These are phyloP conservation scores for Oenanthe javanica DNA, from an alignment of 140 eudicot genomes.

Conservation along the genomic window DNA sequence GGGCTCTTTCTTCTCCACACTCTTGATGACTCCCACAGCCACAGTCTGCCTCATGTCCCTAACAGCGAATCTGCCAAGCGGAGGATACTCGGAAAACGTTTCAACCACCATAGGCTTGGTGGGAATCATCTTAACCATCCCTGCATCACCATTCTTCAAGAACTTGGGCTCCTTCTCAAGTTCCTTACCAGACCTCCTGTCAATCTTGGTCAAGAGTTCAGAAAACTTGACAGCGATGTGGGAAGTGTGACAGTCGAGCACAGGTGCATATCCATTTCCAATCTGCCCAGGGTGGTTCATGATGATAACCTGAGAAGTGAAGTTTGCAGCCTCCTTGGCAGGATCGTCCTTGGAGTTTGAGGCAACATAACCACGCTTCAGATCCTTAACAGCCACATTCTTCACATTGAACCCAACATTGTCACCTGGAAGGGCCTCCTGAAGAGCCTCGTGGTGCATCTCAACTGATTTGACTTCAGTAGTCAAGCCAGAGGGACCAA, in stretches of 20 bases:
- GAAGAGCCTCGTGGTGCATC: constrained; percentile 18
- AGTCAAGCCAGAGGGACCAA: constrained; percentile 16
- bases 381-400: constrained; percentile 38
- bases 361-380: constrained; percentile 45
- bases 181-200: constrained; percentile 40
- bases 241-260: constrained; percentile 38
- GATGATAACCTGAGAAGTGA: constrained; percentile 37
- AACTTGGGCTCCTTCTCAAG: constrained; percentile 45
- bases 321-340: constrained; percentile 38
- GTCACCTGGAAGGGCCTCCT: constrained; percentile 38
- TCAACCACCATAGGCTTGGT: constrained; percentile 62
- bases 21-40: constrained; percentile 52
- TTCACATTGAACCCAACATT: constrained; percentile 43
- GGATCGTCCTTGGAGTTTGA: constrained; percentile 49
- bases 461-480: constrained; percentile 17
- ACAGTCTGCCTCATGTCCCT: constrained; percentile 64
- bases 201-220: constrained; percentile 39
- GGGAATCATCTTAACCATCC: constrained; percentile 44
- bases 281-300: constrained; percentile 53
- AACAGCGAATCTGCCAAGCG: constrained; percentile 51
- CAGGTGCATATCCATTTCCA: constrained; percentile 42
- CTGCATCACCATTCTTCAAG: constrained; percentile 51
- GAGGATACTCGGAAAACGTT: constrained; percentile 50
- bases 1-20: constrained; percentile 52
- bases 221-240: constrained; percentile 38